Conservation (phyloP, 768 basidiomycete genomes). For the Fomitopsis serialis region DNA sequence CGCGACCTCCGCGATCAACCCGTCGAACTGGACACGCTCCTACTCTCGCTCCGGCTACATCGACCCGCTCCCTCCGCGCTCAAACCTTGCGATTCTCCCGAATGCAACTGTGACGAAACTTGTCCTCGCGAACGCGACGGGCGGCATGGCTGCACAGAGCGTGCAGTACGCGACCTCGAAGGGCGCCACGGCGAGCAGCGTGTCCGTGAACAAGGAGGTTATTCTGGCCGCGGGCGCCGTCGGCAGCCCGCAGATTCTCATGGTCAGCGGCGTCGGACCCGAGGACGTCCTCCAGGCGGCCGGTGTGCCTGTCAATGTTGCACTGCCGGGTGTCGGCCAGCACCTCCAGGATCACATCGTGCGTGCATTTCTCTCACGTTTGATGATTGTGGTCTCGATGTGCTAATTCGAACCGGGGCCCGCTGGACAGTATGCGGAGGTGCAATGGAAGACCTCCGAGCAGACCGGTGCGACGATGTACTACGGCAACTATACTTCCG, state of each 20-base stretch:
- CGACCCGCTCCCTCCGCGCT: conserved; percentile 55
- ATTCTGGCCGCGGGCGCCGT: conserved; percentile 45
- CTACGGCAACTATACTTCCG: conserved; percentile 18
- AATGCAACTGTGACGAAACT: conserved; percentile 56
- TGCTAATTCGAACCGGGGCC: not conserved
- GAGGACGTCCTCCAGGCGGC: conserved; percentile 42
- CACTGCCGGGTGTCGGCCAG: conserved; percentile 57
- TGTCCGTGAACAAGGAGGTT: conserved; percentile 58
- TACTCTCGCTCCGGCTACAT: conserved; percentile 64
- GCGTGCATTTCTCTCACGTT: not conserved
- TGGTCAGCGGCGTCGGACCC: conserved; percentile 57
- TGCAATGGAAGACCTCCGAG: conserved; percentile 32
- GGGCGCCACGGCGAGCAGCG: conserved; percentile 29
- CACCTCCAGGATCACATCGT: conserved; percentile 53
- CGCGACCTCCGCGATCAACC: conserved; percentile 56
- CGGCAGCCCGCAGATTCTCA: conserved; percentile 49
- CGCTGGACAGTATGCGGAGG: conserved; percentile 27
- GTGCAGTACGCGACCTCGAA: conserved; percentile 43
- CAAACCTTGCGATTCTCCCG: conserved; percentile 59
- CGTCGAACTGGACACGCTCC: conserved; percentile 55
- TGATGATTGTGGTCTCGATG: not conserved
- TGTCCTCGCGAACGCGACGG: conserved; percentile 30
- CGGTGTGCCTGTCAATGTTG: conserved; percentile 38
- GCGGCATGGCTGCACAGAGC: conserved; percentile 34
- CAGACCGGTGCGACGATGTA: conserved; percentile 33